Percentiles rank a stretch among this genome's conserved stretches.
Evolutionary conservation across 805 yeast genomes (phyloP).

Genomic region (Pichia paraexigua): DNA sequence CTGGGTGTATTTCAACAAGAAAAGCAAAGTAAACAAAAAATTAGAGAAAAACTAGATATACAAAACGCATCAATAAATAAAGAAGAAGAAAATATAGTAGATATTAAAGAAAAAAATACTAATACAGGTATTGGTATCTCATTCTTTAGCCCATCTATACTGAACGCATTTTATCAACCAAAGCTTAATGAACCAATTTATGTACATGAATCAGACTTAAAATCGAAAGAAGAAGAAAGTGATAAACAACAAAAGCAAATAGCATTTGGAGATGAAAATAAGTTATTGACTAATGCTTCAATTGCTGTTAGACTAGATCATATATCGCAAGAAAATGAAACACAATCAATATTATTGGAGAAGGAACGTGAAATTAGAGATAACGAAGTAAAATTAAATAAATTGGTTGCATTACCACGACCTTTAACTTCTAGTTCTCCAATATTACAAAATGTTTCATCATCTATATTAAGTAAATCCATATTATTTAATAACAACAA

Average conservation of each 20-base stretch:
- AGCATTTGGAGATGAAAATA: background rate
- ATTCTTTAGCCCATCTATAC: slow-evolving; percentile 10
- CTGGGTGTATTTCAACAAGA: slow-evolving; percentile 59
- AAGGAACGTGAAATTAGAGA: slow-evolving; percentile 9
- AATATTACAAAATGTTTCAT: background rate
- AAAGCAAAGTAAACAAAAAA: slow-evolving; percentile 26
- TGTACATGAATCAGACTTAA: slow-evolving; percentile 5
- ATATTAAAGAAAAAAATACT: background rate
- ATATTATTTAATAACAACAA: background rate
- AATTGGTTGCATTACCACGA: background rate
- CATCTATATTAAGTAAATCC: background rate
- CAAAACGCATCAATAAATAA: background rate
- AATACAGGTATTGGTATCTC: slow-evolving; percentile 2
- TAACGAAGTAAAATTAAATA: background rate
- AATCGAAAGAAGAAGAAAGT: background rate
- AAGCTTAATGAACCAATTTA: slow-evolving; percentile 20
- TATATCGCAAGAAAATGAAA: slow-evolving; percentile 4
- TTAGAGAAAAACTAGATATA: background rate
- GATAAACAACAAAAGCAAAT: background rate
- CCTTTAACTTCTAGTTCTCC: background rate
- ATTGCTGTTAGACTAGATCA: slow-evolving; percentile 3
- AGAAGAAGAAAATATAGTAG: background rate
- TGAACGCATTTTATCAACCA: slow-evolving; percentile 20
- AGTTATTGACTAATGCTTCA: background rate
- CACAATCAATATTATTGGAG: slow-evolving; percentile 9